Percentiles rank a stretch among this genome's conserved stretches.
These are phyloP conservation scores for Colletotrichum lupini DNA, from an alignment of 2,329 filamentous ascomycete genomes.

Conservation along the genomic window DNA sequence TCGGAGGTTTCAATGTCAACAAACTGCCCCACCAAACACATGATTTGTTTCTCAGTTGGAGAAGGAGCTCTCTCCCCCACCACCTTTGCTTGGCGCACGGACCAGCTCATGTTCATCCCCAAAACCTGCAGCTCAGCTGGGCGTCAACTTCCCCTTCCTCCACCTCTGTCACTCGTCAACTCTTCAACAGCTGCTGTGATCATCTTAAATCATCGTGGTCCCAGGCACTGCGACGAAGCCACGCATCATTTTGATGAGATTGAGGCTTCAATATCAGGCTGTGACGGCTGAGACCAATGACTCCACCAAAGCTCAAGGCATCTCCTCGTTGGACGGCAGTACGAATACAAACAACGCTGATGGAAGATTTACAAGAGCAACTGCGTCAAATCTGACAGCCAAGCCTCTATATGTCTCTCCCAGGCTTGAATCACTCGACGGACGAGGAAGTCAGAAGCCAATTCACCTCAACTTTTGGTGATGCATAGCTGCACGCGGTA, in stretches of 20 bases:
- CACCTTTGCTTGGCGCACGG: conserved; percentile 15
- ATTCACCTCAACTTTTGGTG: not conserved
- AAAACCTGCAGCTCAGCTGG: not conserved
- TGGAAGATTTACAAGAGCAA: not conserved
- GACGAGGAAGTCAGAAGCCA: not conserved
- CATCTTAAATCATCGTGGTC: no score
- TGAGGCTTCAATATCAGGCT: not conserved
- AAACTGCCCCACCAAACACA: conserved; percentile 30
- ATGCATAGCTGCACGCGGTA: not conserved
- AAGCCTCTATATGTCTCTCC: conserved; percentile 6
- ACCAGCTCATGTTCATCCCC: not conserved
- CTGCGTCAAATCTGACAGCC: not conserved
- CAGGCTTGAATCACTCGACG: not conserved
- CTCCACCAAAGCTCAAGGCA: not conserved
- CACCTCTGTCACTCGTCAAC: not conserved
- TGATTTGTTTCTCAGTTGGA: not conserved
- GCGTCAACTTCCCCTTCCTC: not conserved
- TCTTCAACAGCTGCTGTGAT: not conserved
- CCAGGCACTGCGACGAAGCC: not conserved
- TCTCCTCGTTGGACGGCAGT: not conserved
- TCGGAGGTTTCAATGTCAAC: conserved; percentile 26
- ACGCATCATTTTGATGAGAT: not conserved
- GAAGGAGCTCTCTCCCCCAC: not conserved
- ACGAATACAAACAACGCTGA: not conserved
- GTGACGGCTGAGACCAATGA: not conserved